These are phyloP conservation scores for Rhynchosporium agropyri DNA, from an alignment of 2,329 filamentous ascomycete species.

Conservation along the genomic window DNA sequence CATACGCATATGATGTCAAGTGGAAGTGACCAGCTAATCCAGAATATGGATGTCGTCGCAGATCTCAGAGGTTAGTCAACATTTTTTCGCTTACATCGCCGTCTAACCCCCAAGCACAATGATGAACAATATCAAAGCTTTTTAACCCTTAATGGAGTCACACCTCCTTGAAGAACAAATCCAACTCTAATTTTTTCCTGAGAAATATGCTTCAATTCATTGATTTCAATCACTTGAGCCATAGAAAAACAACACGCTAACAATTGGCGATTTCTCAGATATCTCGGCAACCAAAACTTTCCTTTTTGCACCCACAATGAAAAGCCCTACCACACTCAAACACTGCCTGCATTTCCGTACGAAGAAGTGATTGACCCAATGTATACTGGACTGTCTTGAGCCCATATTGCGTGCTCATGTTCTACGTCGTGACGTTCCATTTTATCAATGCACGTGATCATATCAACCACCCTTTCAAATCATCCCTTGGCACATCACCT, in stretches of 20 bases:
- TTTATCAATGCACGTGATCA: neutral
- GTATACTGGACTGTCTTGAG: neutral
- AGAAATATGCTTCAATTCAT: slow-evolving; percentile 22
- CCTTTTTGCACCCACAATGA: neutral
- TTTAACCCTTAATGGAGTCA: slow-evolving; percentile 45
- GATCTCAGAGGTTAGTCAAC: slow-evolving; percentile 34
- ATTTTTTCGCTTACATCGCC: slow-evolving; percentile 24
- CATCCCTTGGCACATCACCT: too few species aligned
- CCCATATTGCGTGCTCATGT: neutral
- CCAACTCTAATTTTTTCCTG: slow-evolving; percentile 49
- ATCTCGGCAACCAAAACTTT: neutral
- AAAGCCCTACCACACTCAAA: neutral
- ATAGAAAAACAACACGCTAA: slow-evolving; percentile 57
- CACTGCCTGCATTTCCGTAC: neutral
- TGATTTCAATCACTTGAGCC: slow-evolving; percentile 47
- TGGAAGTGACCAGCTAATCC: slow-evolving; percentile 24
- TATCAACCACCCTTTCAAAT: too few species aligned
- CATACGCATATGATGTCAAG: slow-evolving; percentile 7
- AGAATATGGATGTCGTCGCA: slow-evolving; percentile 10
- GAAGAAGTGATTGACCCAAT: too few species aligned
- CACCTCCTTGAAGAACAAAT: slow-evolving; percentile 45
- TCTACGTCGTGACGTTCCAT: neutral
- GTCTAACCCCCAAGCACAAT: slow-evolving; percentile 32
- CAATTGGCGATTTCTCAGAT: slow-evolving; percentile 54
- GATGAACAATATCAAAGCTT: slow-evolving; percentile 45